Conservation (phyloP, 2,329 filamentous ascomycete genomes). For the Teratosphaeria destructans region DNA sequence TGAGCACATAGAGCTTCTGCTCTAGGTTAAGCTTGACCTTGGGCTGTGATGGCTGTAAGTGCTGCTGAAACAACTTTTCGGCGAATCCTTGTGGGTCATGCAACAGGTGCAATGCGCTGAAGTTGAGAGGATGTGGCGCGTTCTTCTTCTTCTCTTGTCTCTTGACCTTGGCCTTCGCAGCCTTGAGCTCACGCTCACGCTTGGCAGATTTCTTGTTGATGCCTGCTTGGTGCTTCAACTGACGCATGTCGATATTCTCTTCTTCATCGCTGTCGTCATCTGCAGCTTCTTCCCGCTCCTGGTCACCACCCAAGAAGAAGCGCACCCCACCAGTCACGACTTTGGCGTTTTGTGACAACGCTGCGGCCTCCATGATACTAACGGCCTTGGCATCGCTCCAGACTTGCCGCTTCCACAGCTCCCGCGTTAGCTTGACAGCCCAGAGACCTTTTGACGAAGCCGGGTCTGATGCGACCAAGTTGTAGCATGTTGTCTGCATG, state of each 20-base stretch:
- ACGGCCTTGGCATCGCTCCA: conserved; percentile 93
- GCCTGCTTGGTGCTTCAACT: conserved; percentile 70
- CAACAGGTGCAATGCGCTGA: conserved; percentile 85
- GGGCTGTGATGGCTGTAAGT: conserved; percentile 61
- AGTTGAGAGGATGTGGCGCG: conserved; percentile 80
- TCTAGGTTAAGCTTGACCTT: conserved; percentile 80
- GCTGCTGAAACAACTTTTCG: conserved; percentile 80
- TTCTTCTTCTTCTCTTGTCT: conserved; percentile 78
- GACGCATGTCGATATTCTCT: conserved; percentile 61
- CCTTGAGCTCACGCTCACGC: conserved; percentile 65
- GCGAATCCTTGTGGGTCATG: conserved; percentile 93
- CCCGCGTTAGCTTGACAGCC: conserved; percentile 90
- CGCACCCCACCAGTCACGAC: conserved; percentile 76
- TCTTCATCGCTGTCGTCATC: conserved; percentile 84
- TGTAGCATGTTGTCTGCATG: conserved; percentile 87
- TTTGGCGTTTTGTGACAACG: conserved; percentile 83
- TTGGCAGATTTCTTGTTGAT: conserved; percentile 98
- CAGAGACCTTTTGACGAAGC: conserved; percentile 80
- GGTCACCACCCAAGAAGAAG: conserved; percentile 93
- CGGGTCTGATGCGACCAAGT: conserved; percentile 77
- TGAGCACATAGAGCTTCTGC: conserved; percentile 78
- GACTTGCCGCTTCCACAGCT: conserved; percentile 92
- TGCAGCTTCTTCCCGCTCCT: conserved; percentile 77
- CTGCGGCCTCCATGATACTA: conserved; percentile 96
- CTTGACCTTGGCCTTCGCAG: conserved; percentile 73